Evolutionary conservation across 345 rosid genomes (phyloP), one percentile per base, ranked within the genome.

Genomic region (Litchi chinensis): DNA sequence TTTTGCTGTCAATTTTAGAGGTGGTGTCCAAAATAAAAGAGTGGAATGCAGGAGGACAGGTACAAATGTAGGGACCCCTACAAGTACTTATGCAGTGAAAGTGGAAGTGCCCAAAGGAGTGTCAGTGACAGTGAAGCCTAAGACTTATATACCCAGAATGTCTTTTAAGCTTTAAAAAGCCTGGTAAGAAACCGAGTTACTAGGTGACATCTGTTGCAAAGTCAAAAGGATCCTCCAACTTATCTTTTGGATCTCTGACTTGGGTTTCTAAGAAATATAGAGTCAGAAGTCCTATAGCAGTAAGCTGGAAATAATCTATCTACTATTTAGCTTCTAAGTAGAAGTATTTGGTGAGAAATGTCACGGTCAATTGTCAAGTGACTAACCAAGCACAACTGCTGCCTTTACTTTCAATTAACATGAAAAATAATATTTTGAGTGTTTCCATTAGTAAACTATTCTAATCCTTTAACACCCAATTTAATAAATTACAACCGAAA

Each of bases 281-380:
- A 16, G 94, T 93, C 46, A 86, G 92, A 83, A 93, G 94, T 77
- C 92, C 95, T 9, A 65, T 93, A 3, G 94, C 93, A 0, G 92
- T 86, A 16, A 81, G 90, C 15, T 94, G 97, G 95, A 10, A 32
- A 11, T 75, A 75, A 28, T 5, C 41, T 60, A 15, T 41, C 65
- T 10, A 1, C 1, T 50, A n/a, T 13, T 44, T 59, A 4, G 18
- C 48, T 64, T 26, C 8, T n/a, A 16, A 5, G 8, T 1, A 16
- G 10, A 21, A 62, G 10, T 50, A 50, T 13, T 15, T 50, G 16
- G 3, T 50, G 56, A 50, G 18, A 50, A 50, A 18, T 50, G 56
- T 1, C 4, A 50, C 13, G 56, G 15, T 50, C 6, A 48, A 15
- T 48, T 15, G 8, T 48, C 16, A 11, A 48, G 52, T 48, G 52